Base-by-base conservation (phyloP, 2,329 filamentous ascomycete genomes). In the Ophiocordyceps polyrhachis-furcata region DNA sequence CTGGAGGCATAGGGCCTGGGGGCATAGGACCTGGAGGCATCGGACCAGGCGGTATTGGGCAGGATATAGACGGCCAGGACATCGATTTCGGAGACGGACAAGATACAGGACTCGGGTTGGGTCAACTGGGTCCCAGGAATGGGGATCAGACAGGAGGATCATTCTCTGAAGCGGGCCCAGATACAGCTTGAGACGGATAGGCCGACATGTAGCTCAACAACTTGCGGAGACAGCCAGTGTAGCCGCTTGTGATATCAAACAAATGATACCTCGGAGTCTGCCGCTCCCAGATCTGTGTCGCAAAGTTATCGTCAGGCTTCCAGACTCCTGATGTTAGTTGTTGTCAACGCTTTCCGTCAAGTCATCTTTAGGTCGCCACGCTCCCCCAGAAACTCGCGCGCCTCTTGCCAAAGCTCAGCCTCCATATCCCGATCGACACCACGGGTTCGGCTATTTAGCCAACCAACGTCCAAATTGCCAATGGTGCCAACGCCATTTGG, bases 391-490 rank as follows among this genome's bases (percentile, higher is more conserved):
- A 65, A 57, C 12, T 52, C 55, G 45, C 58, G 60, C 14, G 62
- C 61, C 45, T 60, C 62, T 6, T 48, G 70, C 76, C 89, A 81
- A 41, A 93, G 64, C 62, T 95, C 85, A 2, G 75, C 74, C 56
- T 93, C 86, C 70, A 89, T 91, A 50, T 85, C 81, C 54, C 79
- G 75, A 46, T 84, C 84, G 20, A 93, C 83, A 49, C 81, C 81
- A 50, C 83, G 81, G 49, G 83, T 85, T 46, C 85, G 74, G 54
- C 84, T 88, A 58, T 95, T 96, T 53, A 96, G 63, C 76, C 83
- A 89, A 29, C 88, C 88, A 14, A 93, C 80, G 57, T 95, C 88
- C 44, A 95, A 67, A 25, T 64, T 66, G 11, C 73, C 74, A 31
- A 76, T 71, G 52, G 67, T 68, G 20, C 68, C 74, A 46, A 67